Evolutionary conservation across 2,329 filamentous ascomycete genomes (phyloP).

Genomic region (Alternaria hordeiaustralica): DNA sequence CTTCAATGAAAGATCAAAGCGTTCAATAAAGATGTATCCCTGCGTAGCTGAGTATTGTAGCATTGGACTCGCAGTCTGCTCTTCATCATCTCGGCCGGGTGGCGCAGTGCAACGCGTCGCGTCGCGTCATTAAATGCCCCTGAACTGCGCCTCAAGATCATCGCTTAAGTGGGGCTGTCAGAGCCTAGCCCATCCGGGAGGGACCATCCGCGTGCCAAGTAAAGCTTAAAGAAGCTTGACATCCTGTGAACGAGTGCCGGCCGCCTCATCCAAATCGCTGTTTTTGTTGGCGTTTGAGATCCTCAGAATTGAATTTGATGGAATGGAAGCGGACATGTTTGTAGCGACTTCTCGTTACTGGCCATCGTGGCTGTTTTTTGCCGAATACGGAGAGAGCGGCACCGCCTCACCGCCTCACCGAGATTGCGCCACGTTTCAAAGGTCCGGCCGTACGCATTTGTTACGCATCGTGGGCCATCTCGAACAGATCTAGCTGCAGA

Average conservation of each 20-base stretch:
- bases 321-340: background rate
- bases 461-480: slow-evolving; percentile 7
- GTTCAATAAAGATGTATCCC: too few species aligned
- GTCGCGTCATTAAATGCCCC: slow-evolving; percentile 1
- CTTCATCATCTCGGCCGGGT: background rate
- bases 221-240: slow-evolving; percentile 11
- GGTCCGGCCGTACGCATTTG: slow-evolving; percentile 6
- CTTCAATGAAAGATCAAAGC: too few species aligned
- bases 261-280: background rate
- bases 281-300: background rate
- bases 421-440: slow-evolving; percentile 14
- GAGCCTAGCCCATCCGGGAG: background rate
- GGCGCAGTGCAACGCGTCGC: slow-evolving; percentile 10
- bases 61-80: background rate
- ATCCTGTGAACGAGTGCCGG: background rate
- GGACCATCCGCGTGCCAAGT: slow-evolving; percentile 12
- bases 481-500: slow-evolving; percentile 6
- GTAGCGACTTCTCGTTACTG: too few species aligned
- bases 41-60: background rate
- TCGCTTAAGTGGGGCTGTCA: background rate
- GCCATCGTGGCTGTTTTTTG: background rate
- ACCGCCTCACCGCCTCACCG: slow-evolving; percentile 12
- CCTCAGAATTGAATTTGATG: background rate
- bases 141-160: slow-evolving; percentile 9
- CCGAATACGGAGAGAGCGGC: background rate